Evolutionary conservation across 768 basidiomycete species (phyloP).

Genomic region (Panus rudis): DNA sequence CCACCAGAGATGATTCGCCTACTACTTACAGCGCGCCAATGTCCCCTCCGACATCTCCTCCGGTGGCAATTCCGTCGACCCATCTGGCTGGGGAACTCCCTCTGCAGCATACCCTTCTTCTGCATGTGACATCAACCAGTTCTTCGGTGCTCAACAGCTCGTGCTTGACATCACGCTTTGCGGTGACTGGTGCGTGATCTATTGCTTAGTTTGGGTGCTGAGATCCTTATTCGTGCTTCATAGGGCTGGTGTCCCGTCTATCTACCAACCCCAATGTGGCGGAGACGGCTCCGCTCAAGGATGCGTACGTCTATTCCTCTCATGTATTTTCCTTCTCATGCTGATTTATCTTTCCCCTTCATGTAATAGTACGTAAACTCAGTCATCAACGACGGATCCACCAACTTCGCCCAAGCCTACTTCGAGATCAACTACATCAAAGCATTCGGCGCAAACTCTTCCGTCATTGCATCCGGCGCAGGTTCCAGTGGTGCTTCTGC

Average conservation of each 20-base stretch:
- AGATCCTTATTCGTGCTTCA: neutral
- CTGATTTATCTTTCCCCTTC: neutral
- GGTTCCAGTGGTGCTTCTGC: constrained; percentile 1
- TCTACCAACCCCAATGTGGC: constrained; percentile 40
- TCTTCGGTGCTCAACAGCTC: constrained; percentile 43
- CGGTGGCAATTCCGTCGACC: constrained; percentile 28
- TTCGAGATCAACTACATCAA: constrained; percentile 59
- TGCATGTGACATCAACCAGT: constrained; percentile 37
- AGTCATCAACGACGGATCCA: constrained; percentile 41
- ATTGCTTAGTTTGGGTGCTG: neutral
- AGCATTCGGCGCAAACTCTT: constrained; percentile 34
- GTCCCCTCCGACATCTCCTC: constrained; percentile 30
- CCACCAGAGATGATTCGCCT: neutral
- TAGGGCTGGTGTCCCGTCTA: constrained; percentile 44
- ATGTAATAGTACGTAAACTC: constrained; percentile 11
- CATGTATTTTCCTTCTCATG: neutral
- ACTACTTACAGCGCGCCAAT: constrained; percentile 25
- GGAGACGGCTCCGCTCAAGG: constrained; percentile 30
- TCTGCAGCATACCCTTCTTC: constrained; percentile 35
- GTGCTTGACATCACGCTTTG: constrained; percentile 55
- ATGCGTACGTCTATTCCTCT: constrained; percentile 31
- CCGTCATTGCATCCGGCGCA: constrained; percentile 2
- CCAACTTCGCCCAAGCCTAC: constrained; percentile 42
- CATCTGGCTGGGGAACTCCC: constrained; percentile 38
- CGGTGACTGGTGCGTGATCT: constrained; percentile 36